Conservation (phyloP, 345 rosid genomes). For the Salix dunnii region DNA sequence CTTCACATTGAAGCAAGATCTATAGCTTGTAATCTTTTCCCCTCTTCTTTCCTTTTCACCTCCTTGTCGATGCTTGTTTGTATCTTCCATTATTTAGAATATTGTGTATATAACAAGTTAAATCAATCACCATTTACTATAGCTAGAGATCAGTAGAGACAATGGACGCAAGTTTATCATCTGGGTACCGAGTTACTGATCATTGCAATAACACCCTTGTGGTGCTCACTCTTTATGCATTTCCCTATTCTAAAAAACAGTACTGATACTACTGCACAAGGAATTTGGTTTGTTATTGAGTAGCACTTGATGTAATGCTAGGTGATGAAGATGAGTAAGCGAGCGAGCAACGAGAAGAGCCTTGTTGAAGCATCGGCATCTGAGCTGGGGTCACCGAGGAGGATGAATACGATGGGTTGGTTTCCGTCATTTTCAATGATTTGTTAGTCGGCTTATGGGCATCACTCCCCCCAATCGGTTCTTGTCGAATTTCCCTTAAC, state of each 20-base stretch:
- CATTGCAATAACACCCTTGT: neutral
- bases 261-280: neutral
- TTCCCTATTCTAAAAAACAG: neutral
- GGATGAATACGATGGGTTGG: conserved; percentile 26
- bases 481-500: conserved; percentile 61
- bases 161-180: neutral
- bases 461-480: conserved; percentile 24
- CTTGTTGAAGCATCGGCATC: conserved; percentile 30
- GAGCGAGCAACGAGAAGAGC: conserved; percentile 41
- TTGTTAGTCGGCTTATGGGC: conserved; percentile 38
- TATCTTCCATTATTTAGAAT: neutral
- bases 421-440: conserved; percentile 21
- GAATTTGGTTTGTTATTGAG: conserved; percentile 10
- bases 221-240: neutral
- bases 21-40: neutral
- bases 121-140: neutral
- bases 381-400: conserved; percentile 49
- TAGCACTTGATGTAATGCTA: conserved; percentile 12
- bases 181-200: neutral
- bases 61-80: no score
- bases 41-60: neutral
- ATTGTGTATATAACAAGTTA: neutral
- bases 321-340: conserved; percentile 48
- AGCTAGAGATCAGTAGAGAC: neutral
- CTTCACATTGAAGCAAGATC: neutral